A percentile compares a stretch with the other conserved stretches of the same genome.
Evolutionary conservation across 345 rosid species (phyloP).

Genomic region (Acer campestre): DNA sequence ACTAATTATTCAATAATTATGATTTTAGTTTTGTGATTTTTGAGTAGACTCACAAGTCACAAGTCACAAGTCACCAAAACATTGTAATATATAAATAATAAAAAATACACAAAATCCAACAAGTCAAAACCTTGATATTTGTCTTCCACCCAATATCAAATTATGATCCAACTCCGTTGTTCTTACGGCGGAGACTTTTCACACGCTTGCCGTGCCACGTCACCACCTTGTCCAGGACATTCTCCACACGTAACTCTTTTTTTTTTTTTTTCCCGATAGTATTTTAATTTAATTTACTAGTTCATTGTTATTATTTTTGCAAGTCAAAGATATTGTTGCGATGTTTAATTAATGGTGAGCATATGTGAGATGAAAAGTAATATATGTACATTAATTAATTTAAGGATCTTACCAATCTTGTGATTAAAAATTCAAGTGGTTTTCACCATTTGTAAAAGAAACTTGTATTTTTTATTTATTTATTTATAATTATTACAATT

Average conservation of each 20-base stretch:
- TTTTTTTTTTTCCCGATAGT: not conserved
- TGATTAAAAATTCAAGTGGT: too few relatives aligned
- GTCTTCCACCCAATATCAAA: conserved; percentile 6
- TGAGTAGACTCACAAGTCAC: not conserved
- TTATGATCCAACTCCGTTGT: conserved; percentile 39
- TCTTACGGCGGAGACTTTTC: conserved; percentile 46
- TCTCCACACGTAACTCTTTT: conserved; percentile 28
- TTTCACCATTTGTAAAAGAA: too few relatives aligned
- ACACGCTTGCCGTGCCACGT: not conserved
- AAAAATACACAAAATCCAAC: conserved; percentile 22
- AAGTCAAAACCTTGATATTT: conserved; percentile 36
- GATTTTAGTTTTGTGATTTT: not conserved
- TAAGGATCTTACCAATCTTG: too few relatives aligned
- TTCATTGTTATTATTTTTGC: not conserved
- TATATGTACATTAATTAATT: too few relatives aligned
- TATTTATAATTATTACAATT: too few relatives aligned
- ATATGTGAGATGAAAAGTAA: too few relatives aligned
- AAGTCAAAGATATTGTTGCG: too few relatives aligned
- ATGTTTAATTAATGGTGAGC: not conserved
- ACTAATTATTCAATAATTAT: not conserved
- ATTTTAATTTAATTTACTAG: too few relatives aligned
- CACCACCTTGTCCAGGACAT: conserved; percentile 24
- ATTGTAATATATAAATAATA: not conserved
- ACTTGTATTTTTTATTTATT: too few relatives aligned
- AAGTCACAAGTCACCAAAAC: not conserved